Percentiles rank a stretch among this genome's conserved stretches.
Conservation (phyloP, 768 basidiomycete species). For the Agrocybe pediades region DNA sequence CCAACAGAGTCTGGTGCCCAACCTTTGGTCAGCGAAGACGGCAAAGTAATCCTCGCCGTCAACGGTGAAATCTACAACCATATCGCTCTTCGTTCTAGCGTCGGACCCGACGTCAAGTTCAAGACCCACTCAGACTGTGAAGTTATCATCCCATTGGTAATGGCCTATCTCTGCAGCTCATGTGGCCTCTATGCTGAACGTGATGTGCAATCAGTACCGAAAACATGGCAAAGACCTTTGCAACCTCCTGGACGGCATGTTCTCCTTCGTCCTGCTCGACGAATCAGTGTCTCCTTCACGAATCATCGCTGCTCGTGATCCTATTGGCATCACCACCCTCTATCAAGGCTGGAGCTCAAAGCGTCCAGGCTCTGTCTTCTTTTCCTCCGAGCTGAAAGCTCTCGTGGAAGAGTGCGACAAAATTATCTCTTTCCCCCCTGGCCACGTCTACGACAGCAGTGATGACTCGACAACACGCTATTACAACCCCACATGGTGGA, state of each 20-base stretch:
- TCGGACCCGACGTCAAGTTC: constrained; percentile 73
- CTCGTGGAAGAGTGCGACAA: constrained; percentile 91
- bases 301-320: constrained; percentile 94
- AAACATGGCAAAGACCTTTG: constrained; percentile 80
- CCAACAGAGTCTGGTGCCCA: constrained; percentile 90
- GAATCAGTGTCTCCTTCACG: constrained; percentile 88
- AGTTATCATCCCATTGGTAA: constrained; percentile 89
- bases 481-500: constrained; percentile 89
- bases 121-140: constrained; percentile 99
- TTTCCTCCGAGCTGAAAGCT: constrained; percentile 95
- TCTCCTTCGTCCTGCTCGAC: constrained; percentile 96
- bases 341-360: constrained; percentile 95
- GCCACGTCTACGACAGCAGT: constrained; percentile 90
- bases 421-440: constrained; percentile 95
- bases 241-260: constrained; percentile 93
- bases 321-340: constrained; percentile 97
- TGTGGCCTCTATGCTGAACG: not conserved
- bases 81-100: constrained; percentile 67
- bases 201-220: constrained; percentile 61
- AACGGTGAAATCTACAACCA: constrained; percentile 99
- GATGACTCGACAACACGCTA: constrained; percentile 81
- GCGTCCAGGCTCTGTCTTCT: constrained; percentile 81
- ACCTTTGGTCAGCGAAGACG: constrained; percentile 86
- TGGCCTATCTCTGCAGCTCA: constrained; percentile 1
- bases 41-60: constrained; percentile 82